Percentiles rank a stretch among this genome's conserved stretches.
phyloP scores from a whole-genome alignment of 306 rosid genomes.

The Rubus parviflorus region DNA sequence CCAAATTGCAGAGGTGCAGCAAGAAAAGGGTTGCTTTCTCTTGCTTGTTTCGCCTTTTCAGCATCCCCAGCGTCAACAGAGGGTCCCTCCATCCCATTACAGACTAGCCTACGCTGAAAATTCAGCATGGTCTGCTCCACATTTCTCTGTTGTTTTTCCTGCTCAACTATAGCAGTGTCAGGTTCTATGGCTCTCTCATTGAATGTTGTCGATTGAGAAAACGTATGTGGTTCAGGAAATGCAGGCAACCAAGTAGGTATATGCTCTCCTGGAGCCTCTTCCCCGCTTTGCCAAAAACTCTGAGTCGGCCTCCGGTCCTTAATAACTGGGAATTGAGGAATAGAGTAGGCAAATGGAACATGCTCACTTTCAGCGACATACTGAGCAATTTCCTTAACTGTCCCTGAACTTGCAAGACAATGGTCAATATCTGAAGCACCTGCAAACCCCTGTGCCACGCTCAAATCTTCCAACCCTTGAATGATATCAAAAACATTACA shows the following conservation, averaged over 20 bases:
- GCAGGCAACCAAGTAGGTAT: conserved; percentile 90
- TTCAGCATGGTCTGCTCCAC: conserved; percentile 43
- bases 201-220: conserved; percentile 26
- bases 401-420: conserved; percentile 66
- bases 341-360: conserved; percentile 49
- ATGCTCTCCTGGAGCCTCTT: conserved; percentile 66
- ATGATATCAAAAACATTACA: conserved; percentile 65
- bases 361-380: conserved; percentile 43
- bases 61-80: conserved; percentile 41
- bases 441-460: conserved; percentile 60
- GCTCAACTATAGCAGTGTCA: conserved; percentile 37
- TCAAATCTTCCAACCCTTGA: conserved; percentile 79
- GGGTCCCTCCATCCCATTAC: conserved; percentile 49
- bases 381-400: conserved; percentile 45
- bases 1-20: conserved; percentile 67
- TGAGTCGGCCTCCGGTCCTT: conserved; percentile 55
- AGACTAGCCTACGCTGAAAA: conserved; percentile 49
- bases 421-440: conserved; percentile 73
- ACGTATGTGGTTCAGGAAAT: conserved; percentile 60
- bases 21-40: conserved; percentile 69
- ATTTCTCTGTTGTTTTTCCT: conserved; percentile 48
- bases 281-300: conserved; percentile 54
- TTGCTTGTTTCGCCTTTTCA: conserved; percentile 48
- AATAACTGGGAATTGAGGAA: conserved; percentile 66
- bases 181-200: conserved; percentile 43